These are phyloP conservation scores for Blastobotrys indianensis DNA, from an alignment of 1,139 yeast genomes.

Conservation along the genomic window DNA sequence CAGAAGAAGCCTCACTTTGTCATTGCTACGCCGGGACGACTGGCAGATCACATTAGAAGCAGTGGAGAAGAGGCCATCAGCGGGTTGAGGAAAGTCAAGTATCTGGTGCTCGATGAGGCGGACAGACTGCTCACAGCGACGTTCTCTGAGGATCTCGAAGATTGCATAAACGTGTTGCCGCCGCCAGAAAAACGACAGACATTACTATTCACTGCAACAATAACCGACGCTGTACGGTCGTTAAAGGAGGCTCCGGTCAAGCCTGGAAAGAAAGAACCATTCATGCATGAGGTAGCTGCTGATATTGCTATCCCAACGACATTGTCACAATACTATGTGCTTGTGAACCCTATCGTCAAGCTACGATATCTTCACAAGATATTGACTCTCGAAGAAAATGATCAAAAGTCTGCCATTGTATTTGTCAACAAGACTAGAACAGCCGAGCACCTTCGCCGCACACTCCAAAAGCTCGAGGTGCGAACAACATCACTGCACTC, in stretches of 20 bases:
- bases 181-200: conserved; percentile 72
- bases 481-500: conserved; percentile 89
- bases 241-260: conserved; percentile 63
- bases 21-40: conserved; percentile 94
- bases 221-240: conserved; percentile 84
- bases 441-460: conserved; percentile 79
- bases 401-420: conserved; percentile 66
- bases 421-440: conserved; percentile 88
- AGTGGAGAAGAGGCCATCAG: conserved; percentile 85
- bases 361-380: conserved; percentile 79
- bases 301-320: conserved; percentile 74
- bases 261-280: conserved; percentile 59
- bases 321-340: conserved; percentile 48
- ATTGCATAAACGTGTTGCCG: conserved; percentile 68
- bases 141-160: conserved; percentile 69
- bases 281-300: conserved; percentile 71
- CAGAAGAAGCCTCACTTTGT: conserved; percentile 88
- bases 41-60: conserved; percentile 84
- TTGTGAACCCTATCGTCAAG: conserved; percentile 77
- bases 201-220: conserved; percentile 88
- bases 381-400: conserved; percentile 56
- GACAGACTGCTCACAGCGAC: conserved; percentile 82
- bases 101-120: conserved; percentile 90
- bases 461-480: conserved; percentile 64
- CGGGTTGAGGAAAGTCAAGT: conserved; percentile 72